Base-by-base conservation (phyloP, 371 early-diverging fungal genomes). In the Amoeboaphelidium protococcarum region DNA sequence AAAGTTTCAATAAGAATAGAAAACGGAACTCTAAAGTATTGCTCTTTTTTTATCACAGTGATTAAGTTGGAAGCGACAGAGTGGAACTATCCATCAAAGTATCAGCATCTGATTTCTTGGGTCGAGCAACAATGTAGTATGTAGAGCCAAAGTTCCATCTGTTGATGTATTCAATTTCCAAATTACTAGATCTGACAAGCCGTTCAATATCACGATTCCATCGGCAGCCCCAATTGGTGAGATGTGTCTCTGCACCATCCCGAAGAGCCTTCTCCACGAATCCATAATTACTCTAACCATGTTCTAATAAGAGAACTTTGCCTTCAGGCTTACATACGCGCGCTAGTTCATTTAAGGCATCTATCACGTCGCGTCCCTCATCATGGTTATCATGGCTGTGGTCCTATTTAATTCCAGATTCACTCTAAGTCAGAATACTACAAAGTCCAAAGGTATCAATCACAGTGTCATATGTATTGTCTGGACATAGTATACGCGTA, bases 131-230 rank as follows among this genome's bases (percentile, higher is more conserved):
- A 16, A 80, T 66, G 50, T 64, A 69, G 49, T 70, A 76, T 1
- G 83, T 81, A 0, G 86, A 82, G 1, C 83, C 86, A 12, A 83
- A 63, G 60, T 83, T 82, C 57, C 69, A 79, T 47, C 78, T 52
- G 45, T 68, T 66, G 24, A 66, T 55, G 37, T 67, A 57, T 13
- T 63, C 64, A 10, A 80, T 59, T 27, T 71, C 62, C 21, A 82
- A 25, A 3, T 69, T 71, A 4, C 72, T 72, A 42, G 72, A 64
- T 46, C 59, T 56, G 46, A 76, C 66, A 27, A 78, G 41, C n/a
- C 52, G 56, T 52, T 68, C 68, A 47, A 85, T 66, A 53, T 80
- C 80, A n/a, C 83, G 54, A 50, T 85, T 82, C 76, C 76, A 85
- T 71, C 79, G 81, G 51, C 86, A 85, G 0, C 83, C 86, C 76